Evolutionary conservation across 2,329 filamentous ascomycete species (phyloP).

Genomic region (Nemania bipapillata): DNA sequence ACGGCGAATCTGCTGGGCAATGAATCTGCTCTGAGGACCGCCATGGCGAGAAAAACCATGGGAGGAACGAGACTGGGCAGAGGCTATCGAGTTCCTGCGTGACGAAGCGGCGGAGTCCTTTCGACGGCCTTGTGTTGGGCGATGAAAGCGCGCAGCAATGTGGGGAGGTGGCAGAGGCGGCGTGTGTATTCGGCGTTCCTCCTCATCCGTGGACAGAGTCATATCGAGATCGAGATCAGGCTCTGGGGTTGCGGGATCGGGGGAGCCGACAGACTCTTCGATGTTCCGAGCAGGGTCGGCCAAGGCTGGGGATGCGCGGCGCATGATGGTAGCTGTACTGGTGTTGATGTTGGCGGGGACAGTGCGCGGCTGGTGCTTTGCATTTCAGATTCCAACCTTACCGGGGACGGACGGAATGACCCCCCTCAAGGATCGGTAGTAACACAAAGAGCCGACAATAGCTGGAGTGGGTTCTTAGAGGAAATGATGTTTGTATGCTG

Average conservation of each 20-base stretch:
- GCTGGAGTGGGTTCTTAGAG: conserved; percentile 1
- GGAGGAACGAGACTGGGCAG: conserved; percentile 76
- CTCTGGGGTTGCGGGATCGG: conserved; percentile 47
- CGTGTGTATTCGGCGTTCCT: conserved; percentile 60
- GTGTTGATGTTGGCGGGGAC: conserved; percentile 32
- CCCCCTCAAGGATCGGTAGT: conserved; percentile 10
- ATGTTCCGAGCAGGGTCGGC: conserved; percentile 57
- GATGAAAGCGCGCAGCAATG: conserved; percentile 82
- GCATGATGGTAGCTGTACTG: conserved; percentile 51
- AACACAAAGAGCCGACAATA: conserved; percentile 28
- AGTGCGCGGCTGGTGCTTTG: conserved; percentile 36
- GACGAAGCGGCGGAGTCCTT: conserved; percentile 82
- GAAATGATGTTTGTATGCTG: conserved; percentile 17
- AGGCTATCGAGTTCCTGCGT: conserved; percentile 82
- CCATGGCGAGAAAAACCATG: conserved; percentile 65
- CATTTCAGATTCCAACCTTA: conserved; percentile 40
- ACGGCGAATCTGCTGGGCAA: conserved; percentile 81
- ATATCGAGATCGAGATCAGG: conserved; percentile 51
- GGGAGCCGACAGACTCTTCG: conserved; percentile 52
- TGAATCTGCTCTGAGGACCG: conserved; percentile 76
- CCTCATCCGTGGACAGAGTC: conserved; percentile 50
- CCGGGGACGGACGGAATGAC: conserved; percentile 32
- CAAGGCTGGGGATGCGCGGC: conserved; percentile 56
- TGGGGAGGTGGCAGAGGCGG: conserved; percentile 81
- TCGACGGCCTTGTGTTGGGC: conserved; percentile 71